Evolutionary conservation across 2,329 filamentous ascomycete species (phyloP), one percentile per base, ranked within the genome.

Genomic region (Orbilia oligospora): DNA sequence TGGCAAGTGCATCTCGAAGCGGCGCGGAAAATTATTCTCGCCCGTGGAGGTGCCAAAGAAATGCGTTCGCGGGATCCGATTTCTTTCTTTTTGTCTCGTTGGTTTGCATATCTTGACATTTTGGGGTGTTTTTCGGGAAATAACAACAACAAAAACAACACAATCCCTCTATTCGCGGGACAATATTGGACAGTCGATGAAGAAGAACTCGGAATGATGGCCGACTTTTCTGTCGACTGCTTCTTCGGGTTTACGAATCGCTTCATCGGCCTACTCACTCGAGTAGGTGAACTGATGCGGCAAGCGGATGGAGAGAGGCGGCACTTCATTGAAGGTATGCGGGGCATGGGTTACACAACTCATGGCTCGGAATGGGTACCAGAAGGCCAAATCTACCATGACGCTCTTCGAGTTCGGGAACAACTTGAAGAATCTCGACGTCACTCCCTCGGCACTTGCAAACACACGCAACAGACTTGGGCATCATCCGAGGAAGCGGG

Each of bases 51-150:
- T 20, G 87, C 89, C 9, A 87, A 88, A 65, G 84, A 87, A 30
- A 88, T 88, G 80, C 84, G 84, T 81, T 87, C 85, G 81, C 84
- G 87, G 82, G 87, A 90, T 82, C 86, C 89, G 82, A 87, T 92
- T 69, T 88, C 90, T 68, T 91, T 91, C 67, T 96, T 97, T 82
- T 87, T 96, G 9, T 91, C 89, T 81, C 90, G 92, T 75, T 97
- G 93, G 93, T 91, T 96, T 80, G 91, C 91, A 0, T 96, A 96
- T 84, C 87, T 97, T 20, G 93, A 96, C 82, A 90, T 96, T 0
- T 86, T 96, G 70, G 93, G 92, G 24, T 90, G 89, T 49, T 86
- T 97, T 27, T 90, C 86, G 69, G 92, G 91, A 16, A 88, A 88
- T 9, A 67, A 73, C 36, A 73, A 66, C 70, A 76, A 76, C 71